Percentiles rank a stretch among this genome's conserved stretches.
These are phyloP conservation scores for Stylonectria norvegica DNA, from an alignment of 2,329 filamentous ascomycete species.

Conservation along the genomic window DNA sequence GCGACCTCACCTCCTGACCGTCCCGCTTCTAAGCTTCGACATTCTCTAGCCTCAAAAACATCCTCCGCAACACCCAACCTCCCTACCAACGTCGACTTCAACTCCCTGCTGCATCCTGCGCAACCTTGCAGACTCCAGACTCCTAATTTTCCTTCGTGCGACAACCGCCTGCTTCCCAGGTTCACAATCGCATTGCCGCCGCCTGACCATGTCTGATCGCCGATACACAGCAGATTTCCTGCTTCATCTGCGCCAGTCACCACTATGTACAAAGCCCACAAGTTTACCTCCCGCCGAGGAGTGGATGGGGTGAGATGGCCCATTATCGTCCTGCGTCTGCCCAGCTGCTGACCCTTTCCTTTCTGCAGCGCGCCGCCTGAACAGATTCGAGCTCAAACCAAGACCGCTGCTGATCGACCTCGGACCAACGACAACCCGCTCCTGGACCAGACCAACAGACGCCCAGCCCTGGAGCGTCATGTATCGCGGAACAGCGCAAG, in stretches of 20 bases:
- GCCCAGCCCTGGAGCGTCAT: constrained; percentile 51
- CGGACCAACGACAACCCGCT: constrained; percentile 44
- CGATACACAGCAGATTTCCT: constrained; percentile 77
- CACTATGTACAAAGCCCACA: constrained; percentile 76
- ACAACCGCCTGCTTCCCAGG: constrained; percentile 22
- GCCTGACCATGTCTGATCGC: constrained; percentile 47
- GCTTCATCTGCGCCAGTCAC: constrained; percentile 72
- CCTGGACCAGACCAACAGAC: constrained; percentile 49
- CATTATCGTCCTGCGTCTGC: constrained; percentile 9
- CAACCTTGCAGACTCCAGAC: too few relatives aligned
- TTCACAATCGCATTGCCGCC: constrained; percentile 37
- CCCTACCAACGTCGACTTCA: neutral
- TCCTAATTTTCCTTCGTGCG: constrained; percentile 13
- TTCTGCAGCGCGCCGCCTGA: constrained; percentile 43
- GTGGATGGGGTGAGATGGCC: constrained; percentile 81
- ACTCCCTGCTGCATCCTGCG: constrained; percentile 7
- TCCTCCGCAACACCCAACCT: too few relatives aligned
- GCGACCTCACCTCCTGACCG: too few relatives aligned
- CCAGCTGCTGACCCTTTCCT: constrained; percentile 18
- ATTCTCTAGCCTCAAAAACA: too few relatives aligned
- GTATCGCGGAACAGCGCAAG: constrained; percentile 55
- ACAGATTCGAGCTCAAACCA: constrained; percentile 43
- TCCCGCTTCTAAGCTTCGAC: too few relatives aligned
- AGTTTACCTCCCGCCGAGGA: constrained; percentile 80
- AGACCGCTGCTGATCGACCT: constrained; percentile 41